phyloP scores from a whole-genome alignment of 176 grass and related monocot species.

The Oryza meridionalis region DNA sequence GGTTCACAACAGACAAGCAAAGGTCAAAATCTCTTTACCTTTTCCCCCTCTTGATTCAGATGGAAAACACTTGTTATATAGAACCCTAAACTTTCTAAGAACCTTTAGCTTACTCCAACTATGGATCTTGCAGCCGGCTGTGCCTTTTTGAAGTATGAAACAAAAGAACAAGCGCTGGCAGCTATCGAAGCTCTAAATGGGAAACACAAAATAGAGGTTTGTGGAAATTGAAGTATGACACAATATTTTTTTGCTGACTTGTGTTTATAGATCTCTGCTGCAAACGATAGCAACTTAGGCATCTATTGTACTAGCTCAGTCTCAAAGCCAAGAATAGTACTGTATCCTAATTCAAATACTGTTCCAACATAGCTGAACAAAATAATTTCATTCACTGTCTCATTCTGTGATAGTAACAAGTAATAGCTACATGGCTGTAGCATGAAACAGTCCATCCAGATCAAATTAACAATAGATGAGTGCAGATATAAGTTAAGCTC shows the following conservation, averaged over 20 bases:
- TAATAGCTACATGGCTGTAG: slow-evolving; percentile 1
- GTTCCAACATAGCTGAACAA: neutral
- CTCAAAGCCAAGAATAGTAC: neutral
- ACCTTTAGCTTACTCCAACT: slow-evolving; percentile 28
- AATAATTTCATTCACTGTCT: neutral
- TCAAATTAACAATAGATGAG: slow-evolving; percentile 18
- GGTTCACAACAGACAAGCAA: slow-evolving; percentile 94
- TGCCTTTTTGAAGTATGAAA: slow-evolving; percentile 97
- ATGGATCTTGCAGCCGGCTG: slow-evolving; percentile 77
- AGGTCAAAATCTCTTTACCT: slow-evolving; percentile 49
- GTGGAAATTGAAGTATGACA: slow-evolving; percentile 1
- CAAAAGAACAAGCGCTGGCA: slow-evolving; percentile 89
- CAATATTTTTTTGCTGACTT: neutral
- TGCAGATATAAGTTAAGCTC: neutral
- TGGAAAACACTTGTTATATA: neutral
- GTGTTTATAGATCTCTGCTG: neutral
- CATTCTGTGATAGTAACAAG: neutral
- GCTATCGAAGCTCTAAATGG: slow-evolving; percentile 85
- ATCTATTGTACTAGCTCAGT: neutral
- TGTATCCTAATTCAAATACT: neutral
- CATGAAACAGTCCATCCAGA: slow-evolving; percentile 4
- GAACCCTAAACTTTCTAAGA: neutral
- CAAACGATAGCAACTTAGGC: neutral
- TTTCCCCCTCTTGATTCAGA: neutral
- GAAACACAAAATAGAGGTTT: slow-evolving; percentile 67